A percentile compares a stretch with the other conserved stretches of the same genome.
These are phyloP conservation scores for Opeltia flavorubescens DNA, from an alignment of 495 filamentous ascomycete genomes.

Conservation along the genomic window DNA sequence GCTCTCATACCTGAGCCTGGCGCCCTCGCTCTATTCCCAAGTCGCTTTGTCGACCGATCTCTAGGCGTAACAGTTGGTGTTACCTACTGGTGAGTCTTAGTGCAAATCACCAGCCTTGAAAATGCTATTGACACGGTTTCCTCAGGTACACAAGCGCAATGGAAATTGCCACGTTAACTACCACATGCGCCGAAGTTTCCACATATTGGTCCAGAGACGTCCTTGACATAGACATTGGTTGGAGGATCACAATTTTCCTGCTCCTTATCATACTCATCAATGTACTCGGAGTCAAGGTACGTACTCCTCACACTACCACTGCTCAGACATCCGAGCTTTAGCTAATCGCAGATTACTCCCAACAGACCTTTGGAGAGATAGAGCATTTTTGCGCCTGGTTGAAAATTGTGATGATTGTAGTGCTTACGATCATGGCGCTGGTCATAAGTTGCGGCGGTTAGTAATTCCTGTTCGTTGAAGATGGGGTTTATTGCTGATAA, in stretches of 20 bases:
- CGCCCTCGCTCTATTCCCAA: conserved; percentile 21
- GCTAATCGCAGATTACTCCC: background rate
- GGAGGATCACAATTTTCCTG: conserved; percentile 6
- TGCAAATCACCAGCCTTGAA: background rate
- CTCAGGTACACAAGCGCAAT: background rate
- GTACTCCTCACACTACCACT: too few species aligned
- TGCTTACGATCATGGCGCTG: conserved; percentile 9
- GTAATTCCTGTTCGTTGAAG: background rate
- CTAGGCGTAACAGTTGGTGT: conserved; percentile 22
- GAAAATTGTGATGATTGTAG: conserved; percentile 12
- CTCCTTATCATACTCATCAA: conserved; percentile 7
- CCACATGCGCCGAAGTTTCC: background rate
- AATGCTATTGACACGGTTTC: background rate
- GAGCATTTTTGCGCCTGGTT: conserved; percentile 9
- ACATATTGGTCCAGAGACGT: background rate
- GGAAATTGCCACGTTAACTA: background rate
- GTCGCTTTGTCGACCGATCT: conserved; percentile 21
- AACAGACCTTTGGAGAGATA: conserved; percentile 6
- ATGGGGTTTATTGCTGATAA: conserved; percentile 2
- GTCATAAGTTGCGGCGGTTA: conserved; percentile 1
- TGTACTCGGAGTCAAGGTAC: conserved; percentile 8
- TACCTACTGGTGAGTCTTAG: conserved; percentile 21
- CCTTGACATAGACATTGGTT: conserved; percentile 4
- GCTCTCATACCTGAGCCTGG: conserved; percentile 22
- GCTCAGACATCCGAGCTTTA: too few species aligned